A percentile compares a stretch with the other conserved stretches of the same genome.
Evolutionary conservation across 257 asterid genomes (phyloP).

Genomic region (Solanum infundibuliforme): DNA sequence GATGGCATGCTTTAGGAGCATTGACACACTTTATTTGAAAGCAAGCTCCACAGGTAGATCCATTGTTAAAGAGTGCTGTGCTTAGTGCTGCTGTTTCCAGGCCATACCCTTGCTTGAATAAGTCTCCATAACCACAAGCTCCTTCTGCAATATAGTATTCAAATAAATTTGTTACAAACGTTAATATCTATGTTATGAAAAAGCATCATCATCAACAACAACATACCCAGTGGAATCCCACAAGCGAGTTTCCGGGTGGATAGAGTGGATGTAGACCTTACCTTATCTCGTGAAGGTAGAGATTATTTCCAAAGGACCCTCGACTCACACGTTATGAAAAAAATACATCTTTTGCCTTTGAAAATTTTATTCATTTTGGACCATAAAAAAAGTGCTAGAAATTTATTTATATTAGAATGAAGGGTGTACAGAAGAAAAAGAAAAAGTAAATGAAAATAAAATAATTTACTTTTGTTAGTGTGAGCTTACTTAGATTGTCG

Average conservation of each 20-base stretch:
- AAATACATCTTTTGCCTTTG: background rate
- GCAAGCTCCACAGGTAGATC: constrained; percentile 33
- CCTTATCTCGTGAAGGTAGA: background rate
- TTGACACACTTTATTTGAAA: constrained; percentile 23
- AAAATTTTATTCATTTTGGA: background rate
- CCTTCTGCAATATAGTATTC: constrained; percentile 12
- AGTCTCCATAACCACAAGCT: constrained; percentile 35
- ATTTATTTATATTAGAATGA: background rate
- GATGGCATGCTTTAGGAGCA: constrained; percentile 9
- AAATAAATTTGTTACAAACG: background rate
- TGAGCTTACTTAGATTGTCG: background rate
- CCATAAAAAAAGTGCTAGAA: background rate
- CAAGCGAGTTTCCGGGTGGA: background rate
- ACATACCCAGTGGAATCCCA: background rate
- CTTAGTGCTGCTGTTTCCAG: constrained; percentile 31
- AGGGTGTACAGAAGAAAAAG: background rate
- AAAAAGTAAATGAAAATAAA: background rate
- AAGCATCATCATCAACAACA: background rate
- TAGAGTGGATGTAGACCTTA: background rate
- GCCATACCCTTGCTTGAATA: constrained; percentile 19
- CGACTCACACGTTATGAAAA: background rate
- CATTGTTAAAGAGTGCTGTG: constrained; percentile 24
- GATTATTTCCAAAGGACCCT: background rate
- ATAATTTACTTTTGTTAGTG: background rate
- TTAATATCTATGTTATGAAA: background rate